phyloP scores from a whole-genome alignment of 2,329 filamentous ascomycete genomes.

The Claviceps arundinis region DNA sequence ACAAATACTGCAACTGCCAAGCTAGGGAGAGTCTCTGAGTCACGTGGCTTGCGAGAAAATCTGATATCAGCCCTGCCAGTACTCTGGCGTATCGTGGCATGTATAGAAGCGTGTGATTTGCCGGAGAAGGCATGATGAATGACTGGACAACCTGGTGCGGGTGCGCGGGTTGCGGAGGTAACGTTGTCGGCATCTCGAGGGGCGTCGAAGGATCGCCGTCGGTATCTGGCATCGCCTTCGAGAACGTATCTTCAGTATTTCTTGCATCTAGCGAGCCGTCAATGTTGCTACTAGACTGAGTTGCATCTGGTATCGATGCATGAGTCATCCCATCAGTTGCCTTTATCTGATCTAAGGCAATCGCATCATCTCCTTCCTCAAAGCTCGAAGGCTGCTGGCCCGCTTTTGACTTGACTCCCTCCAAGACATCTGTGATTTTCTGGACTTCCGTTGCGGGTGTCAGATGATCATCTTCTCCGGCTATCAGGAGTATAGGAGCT shows the following conservation, averaged over 20 bases:
- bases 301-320: background rate
- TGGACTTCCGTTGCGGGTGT: constrained; percentile 59
- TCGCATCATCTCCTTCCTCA: background rate
- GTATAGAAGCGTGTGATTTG: constrained; percentile 76
- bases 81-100: constrained; percentile 61
- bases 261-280: background rate
- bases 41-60: constrained; percentile 64
- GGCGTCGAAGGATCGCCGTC: constrained; percentile 33
- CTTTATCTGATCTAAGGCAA: background rate
- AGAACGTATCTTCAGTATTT: background rate
- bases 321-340: background rate
- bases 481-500: constrained; percentile 66
- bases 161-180: constrained; percentile 32
- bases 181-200: constrained; percentile 23
- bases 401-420: constrained; percentile 15
- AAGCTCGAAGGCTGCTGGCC: constrained; percentile 2
- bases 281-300: background rate
- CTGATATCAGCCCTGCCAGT: constrained; percentile 67
- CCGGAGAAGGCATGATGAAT: constrained; percentile 59
- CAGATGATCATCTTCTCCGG: constrained; percentile 62
- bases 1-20: constrained; percentile 85
- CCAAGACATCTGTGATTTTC: constrained; percentile 43
- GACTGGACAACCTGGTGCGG: constrained; percentile 49
- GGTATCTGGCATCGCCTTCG: constrained; percentile 20
- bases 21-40: constrained; percentile 67